These are phyloP conservation scores for Penicillium bovifimosum DNA, from an alignment of 495 filamentous ascomycete species.

Conservation along the genomic window DNA sequence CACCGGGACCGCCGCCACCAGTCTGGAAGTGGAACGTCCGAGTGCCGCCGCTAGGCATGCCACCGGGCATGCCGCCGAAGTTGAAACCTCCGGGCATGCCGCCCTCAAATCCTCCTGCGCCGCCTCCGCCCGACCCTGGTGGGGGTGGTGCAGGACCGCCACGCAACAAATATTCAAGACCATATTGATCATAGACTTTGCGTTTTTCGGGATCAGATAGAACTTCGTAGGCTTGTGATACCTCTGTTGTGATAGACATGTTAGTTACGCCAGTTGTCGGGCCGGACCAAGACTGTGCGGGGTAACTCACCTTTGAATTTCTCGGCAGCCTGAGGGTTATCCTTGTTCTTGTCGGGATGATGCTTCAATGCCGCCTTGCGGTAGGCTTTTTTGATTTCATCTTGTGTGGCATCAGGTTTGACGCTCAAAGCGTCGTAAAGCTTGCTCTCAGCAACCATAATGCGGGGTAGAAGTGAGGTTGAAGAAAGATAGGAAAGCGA, in stretches of 20 bases:
- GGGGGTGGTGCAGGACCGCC: constrained; percentile 71
- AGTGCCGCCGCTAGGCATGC: constrained; percentile 37
- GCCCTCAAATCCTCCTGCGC: constrained; percentile 46
- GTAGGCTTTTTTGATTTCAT: constrained; percentile 98
- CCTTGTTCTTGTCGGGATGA: constrained; percentile 97
- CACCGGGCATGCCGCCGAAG: constrained; percentile 52
- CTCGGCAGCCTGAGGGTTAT: constrained; percentile 74
- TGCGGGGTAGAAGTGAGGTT: constrained; percentile 18
- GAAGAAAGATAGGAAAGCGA: neutral
- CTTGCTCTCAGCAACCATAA: constrained; percentile 83
- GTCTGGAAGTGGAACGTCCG: constrained; percentile 74
- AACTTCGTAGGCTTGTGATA: constrained; percentile 96
- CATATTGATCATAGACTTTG: constrained; percentile 91
- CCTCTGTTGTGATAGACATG: constrained; percentile 47
- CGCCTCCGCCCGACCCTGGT: constrained; percentile 40
- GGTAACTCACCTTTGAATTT: constrained; percentile 69
- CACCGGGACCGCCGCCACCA: constrained; percentile 46
- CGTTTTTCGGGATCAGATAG: constrained; percentile 96
- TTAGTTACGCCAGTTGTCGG: neutral
- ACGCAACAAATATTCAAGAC: constrained; percentile 84
- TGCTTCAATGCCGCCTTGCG: constrained; percentile 87
- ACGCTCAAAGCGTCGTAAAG: constrained; percentile 74
- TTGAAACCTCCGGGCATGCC: constrained; percentile 53
- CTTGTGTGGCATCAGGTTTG: constrained; percentile 73
- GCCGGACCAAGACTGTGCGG: neutral